Evolutionary conservation across 495 filamentous ascomycete species (phyloP), one percentile per base, ranked within the genome.

Genomic region (Penicillium paxilli): DNA sequence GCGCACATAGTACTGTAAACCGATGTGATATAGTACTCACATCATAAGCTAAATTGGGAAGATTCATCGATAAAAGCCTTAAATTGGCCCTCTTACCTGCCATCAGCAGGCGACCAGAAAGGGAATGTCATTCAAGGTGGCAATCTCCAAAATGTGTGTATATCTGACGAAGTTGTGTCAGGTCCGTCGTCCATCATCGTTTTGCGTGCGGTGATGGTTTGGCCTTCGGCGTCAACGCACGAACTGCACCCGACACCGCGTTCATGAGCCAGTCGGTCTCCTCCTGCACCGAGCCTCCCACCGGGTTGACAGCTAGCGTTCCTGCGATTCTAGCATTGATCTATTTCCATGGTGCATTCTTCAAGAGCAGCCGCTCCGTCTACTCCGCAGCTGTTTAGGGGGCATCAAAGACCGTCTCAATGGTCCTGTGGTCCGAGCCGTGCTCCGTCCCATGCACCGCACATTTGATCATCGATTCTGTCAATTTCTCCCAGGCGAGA

Each of bases 401-500:
- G 11, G 54, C 52, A 44, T 65, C 44, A 49, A 73, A 63, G 14
- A 60, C 55, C 8, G 63, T 66, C 51, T 65, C 42, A 53, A 74
- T 69, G n/a, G 69, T 44, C 28, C 52, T 20, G 52, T 72, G 60
- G 32, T 74, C 68, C 9, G 71, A 74, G 20, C 67, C 57, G 54
- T 74, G 58, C 46, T 69, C 66, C 11, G 58, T 64, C 53, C 49
- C 45, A 32, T 53, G 55, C 44, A 70, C 49, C 10, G 41, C 50
- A 60, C 60, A 72, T 44, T 66, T 72, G 11, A 56, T 33, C 50
- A 61, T 55, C 2, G 28, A 38, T 24, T 49, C 54, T 28, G 51
- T 45, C 17, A 70, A 41, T 19, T 56, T 54, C 5, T 59, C 46
- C 21, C 58, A 65, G 26, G 58, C 57, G 2, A 69, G 53, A 19